Evolutionary conservation across 192 early-diverging fungal species (phyloP), one percentile per base, ranked within the genome.

Genomic region (Entophlyctis luteolus): DNA sequence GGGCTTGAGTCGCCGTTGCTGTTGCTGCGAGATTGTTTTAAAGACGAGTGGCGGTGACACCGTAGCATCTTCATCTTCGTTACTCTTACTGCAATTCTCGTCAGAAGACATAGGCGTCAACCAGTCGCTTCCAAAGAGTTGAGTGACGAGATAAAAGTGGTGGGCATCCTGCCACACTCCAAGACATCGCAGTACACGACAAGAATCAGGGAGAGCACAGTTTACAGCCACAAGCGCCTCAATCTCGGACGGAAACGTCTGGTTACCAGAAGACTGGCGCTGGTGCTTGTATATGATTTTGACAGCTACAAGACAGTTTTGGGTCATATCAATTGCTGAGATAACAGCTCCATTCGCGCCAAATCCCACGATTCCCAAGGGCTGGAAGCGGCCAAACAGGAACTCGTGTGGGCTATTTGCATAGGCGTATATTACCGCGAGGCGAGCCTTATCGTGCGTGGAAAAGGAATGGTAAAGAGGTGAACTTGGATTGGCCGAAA

Each of bases 91-190:
- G n/a, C n/a, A n/a, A n/a, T n/a, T n/a, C n/a, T n/a, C n/a, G n/a
- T n/a, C 25, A 55, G 50, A 27, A 4, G 36, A 27, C 48, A 22
- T 53, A 4, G 46, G 10, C 25, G 42, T 14, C 48, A 48, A 34
- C 12, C 6, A 59, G 36, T 48, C 20, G 22, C 16, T 47, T n/a
- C 60, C 60, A 49, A 49, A 63, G 5, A 63, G 60, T 10, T 70
- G 58, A 48, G 68, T 70, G 33, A 70, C 58, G 36, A 70, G 68
- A 36, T 70, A 70, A 52, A 60, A 62, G 36, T 70, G 56, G n/a
- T 45, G 33, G n/a, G 39, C 10, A 37, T 70, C 68, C 25, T 59
- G 48, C 56, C 56, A 70, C n/a, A 10, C 22, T 12, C 14, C 47
- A 33, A 47, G 23, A 48, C 27, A 48, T 3, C 14, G 8, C 1